phyloP scores from a whole-genome alignment of 768 basidiomycete genomes.

The Boletus coccyginus region DNA sequence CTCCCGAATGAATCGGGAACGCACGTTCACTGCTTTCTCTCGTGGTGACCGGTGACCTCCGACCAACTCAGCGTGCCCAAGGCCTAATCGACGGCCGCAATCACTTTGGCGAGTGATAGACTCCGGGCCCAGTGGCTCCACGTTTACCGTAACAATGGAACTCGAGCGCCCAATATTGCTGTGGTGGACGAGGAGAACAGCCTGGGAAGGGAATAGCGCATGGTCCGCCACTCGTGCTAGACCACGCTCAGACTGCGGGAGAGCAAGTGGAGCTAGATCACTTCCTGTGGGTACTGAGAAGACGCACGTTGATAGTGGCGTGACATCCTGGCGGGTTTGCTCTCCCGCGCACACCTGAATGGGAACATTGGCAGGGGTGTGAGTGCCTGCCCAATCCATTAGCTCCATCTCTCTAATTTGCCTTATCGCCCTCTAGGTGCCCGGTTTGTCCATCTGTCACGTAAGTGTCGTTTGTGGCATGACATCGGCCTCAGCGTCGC shows the following conservation, averaged over 20 bases:
- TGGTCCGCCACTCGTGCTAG: not conserved
- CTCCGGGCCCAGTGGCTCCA: not conserved
- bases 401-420: not conserved
- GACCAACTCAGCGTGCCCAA: not conserved
- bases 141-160: not conserved
- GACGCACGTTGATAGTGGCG: slow-evolving; percentile 24
- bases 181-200: not conserved
- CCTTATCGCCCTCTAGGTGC: slow-evolving; percentile 3
- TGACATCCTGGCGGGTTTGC: slow-evolving; percentile 7
- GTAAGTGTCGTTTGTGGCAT: slow-evolving; percentile 2
- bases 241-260: slow-evolving; percentile 12
- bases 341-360: not conserved
- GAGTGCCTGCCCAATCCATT: not conserved
- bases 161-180: not conserved
- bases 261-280: slow-evolving; percentile 15
- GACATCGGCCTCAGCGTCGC: not conserved
- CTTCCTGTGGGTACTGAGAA: slow-evolving; percentile 16
- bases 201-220: slow-evolving; percentile 1
- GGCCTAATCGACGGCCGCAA: too few relatives aligned
- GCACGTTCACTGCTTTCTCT: too few relatives aligned
- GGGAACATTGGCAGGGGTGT: not conserved
- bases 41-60: not conserved
- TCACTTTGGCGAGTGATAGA: too few relatives aligned
- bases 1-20: too few relatives aligned
- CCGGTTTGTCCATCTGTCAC: slow-evolving; percentile 7